A percentile compares a stretch with the other conserved stretches of the same genome.
These are phyloP conservation scores for Rickenella mellea DNA, from an alignment of 768 basidiomycete species.

Conservation along the genomic window DNA sequence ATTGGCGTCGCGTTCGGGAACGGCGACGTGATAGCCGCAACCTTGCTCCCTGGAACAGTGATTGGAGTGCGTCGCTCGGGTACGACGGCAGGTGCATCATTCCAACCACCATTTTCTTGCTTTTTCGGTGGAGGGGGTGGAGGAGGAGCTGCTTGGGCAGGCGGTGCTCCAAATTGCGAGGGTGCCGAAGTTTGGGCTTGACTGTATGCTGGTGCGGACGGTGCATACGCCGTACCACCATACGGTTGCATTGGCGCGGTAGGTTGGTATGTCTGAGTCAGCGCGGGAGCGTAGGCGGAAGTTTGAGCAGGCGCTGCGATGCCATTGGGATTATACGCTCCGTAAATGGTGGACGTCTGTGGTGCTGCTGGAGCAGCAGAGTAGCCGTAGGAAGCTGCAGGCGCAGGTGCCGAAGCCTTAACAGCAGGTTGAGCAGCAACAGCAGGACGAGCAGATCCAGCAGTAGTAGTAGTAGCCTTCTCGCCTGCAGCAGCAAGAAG, in stretches of 20 bases:
- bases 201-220: constrained; percentile 27
- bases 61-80: constrained; percentile 43
- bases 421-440: constrained; percentile 16
- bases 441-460: constrained; percentile 25
- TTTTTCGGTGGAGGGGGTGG: constrained; percentile 41
- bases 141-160: constrained; percentile 27
- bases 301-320: constrained; percentile 2
- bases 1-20: constrained; percentile 64
- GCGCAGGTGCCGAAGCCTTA: constrained; percentile 12
- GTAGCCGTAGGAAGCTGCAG: constrained; percentile 5
- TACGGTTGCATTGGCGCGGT: constrained; percentile 14
- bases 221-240: constrained; percentile 8
- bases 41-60: constrained; percentile 39
- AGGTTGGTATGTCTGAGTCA: constrained; percentile 9
- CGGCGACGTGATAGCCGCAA: constrained; percentile 72
- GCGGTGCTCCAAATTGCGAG: constrained; percentile 23
- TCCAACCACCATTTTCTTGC: constrained; percentile 78
- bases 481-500: constrained; percentile 30
- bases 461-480: constrained; percentile 1
- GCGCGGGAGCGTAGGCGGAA: constrained; percentile 8
- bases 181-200: constrained; percentile 35
- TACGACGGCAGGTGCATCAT: constrained; percentile 65
- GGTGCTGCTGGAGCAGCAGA: constrained; percentile 1
- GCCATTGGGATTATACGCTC: not conserved
- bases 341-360: constrained; percentile 1